A percentile compares a stretch with the other conserved stretches of the same genome.
Evolutionary conservation across 2,329 filamentous ascomycete species (phyloP).

Genomic region (Teratosphaeria pseudoeucalypti): DNA sequence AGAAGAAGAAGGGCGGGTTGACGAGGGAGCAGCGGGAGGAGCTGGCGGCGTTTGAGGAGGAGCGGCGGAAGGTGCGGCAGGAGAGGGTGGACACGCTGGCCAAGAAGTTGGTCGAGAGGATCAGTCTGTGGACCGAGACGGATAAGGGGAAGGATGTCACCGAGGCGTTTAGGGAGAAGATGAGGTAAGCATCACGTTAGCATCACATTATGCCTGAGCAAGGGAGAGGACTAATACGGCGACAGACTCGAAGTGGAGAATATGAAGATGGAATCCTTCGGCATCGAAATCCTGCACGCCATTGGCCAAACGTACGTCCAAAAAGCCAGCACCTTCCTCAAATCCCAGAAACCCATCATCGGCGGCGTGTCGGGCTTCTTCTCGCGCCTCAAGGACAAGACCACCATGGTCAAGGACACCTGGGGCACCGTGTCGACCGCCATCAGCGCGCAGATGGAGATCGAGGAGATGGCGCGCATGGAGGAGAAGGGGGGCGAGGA

Average conservation of each 20-base stretch:
- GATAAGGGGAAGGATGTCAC: constrained; percentile 83
- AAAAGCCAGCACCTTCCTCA: constrained; percentile 79
- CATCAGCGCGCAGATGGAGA: constrained; percentile 93
- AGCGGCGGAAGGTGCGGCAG: constrained; percentile 72
- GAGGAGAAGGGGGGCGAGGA: constrained; percentile 92
- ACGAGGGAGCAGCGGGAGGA: constrained; percentile 90
- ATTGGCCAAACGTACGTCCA: constrained; percentile 84
- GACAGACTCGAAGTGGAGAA: constrained; percentile 79
- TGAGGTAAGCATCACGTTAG: constrained; percentile 36
- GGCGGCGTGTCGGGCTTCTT: constrained; percentile 87
- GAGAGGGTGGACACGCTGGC: constrained; percentile 79
- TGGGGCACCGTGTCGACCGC: constrained; percentile 96
- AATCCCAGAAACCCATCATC: constrained; percentile 84
- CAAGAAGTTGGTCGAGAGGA: constrained; percentile 76
- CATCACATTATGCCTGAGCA: neutral
- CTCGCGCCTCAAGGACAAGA: constrained; percentile 88
- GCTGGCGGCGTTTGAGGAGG: constrained; percentile 75
- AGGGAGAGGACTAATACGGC: neutral
- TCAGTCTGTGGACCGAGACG: constrained; percentile 94
- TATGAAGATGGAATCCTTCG: constrained; percentile 98
- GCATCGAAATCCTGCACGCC: constrained; percentile 88
- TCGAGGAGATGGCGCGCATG: constrained; percentile 96
- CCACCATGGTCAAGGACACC: constrained; percentile 90
- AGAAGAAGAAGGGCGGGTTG: constrained; percentile 81
- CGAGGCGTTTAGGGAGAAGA: constrained; percentile 85